A percentile compares a stretch with the other conserved stretches of the same genome.
Conservation (phyloP, 163 green algal genomes). For the Chloromonas sp. region DNA sequence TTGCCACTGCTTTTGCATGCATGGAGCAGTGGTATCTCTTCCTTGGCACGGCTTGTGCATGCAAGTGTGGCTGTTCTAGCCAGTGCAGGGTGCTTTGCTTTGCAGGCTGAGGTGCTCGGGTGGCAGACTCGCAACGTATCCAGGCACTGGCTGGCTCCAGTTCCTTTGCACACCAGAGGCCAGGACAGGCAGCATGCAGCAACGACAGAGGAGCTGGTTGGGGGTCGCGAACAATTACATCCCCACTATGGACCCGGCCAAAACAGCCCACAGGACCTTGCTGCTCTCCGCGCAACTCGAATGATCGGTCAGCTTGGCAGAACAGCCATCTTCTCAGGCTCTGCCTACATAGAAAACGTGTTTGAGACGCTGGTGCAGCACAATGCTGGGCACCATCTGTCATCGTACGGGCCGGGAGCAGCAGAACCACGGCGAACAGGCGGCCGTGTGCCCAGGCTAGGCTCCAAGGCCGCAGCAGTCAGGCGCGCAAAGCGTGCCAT, state of each 20-base stretch:
- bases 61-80: too few species aligned
- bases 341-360: slow-evolving; percentile 32
- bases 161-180: slow-evolving; percentile 3
- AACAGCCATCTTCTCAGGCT: slow-evolving; percentile 33
- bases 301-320: slow-evolving; percentile 25
- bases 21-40: too few species aligned
- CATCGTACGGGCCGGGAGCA: neutral
- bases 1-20: too few species aligned
- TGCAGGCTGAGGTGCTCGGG: slow-evolving; percentile 26
- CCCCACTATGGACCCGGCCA: slow-evolving; percentile 9
- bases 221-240: slow-evolving; percentile 9
- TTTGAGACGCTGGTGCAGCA: slow-evolving; percentile 23
- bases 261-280: slow-evolving; percentile 17
- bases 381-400: too few species aligned
- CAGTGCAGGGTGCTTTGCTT: too few species aligned
- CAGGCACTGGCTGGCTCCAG: slow-evolving; percentile 18
- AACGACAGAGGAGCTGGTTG: neutral
- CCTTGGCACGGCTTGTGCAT: too few species aligned
- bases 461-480: slow-evolving; percentile 30
- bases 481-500: slow-evolving; percentile 26
- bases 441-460: slow-evolving; percentile 19
- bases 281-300: slow-evolving; percentile 20
- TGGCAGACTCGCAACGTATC: slow-evolving; percentile 29
- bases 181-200: neutral
- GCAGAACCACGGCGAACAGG: slow-evolving; percentile 13